Conservation (phyloP, 805 yeast genomes). For the Ogataea glucozyma region DNA sequence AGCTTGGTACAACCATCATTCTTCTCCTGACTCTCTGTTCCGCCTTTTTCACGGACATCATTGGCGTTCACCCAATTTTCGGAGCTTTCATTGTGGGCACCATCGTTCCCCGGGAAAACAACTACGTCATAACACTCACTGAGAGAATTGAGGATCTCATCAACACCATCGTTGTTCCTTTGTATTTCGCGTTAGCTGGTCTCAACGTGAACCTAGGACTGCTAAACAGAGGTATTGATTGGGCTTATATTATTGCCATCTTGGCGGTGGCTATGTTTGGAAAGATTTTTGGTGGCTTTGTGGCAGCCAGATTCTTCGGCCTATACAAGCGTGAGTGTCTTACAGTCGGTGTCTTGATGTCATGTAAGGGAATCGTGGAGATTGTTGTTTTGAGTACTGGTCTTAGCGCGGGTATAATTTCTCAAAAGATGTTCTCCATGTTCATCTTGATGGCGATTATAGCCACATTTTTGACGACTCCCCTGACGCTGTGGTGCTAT, state of each 20-base stretch:
- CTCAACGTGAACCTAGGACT: slow-evolving; percentile 66
- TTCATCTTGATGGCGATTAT: slow-evolving; percentile 80
- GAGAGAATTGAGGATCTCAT: slow-evolving; percentile 79
- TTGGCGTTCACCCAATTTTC: slow-evolving; percentile 84
- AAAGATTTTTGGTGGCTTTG: slow-evolving; percentile 65
- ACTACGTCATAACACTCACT: slow-evolving; percentile 66
- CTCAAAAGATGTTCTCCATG: slow-evolving; percentile 70
- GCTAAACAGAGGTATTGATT: slow-evolving; percentile 63
- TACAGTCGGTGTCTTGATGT: slow-evolving; percentile 79
- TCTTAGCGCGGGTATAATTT: slow-evolving; percentile 65
- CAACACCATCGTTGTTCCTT: slow-evolving; percentile 68
- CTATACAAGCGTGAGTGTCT: slow-evolving; percentile 71
- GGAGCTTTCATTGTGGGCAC: slow-evolving; percentile 82
- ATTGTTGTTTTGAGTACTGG: slow-evolving; percentile 78
- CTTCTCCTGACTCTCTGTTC: slow-evolving; percentile 60
- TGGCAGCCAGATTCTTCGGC: slow-evolving; percentile 63
- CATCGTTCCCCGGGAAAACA: slow-evolving; percentile 74
- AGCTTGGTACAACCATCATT: slow-evolving; percentile 56
- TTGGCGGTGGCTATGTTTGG: slow-evolving; percentile 67
- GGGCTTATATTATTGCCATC: slow-evolving; percentile 76
- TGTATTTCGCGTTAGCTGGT: slow-evolving; percentile 81
- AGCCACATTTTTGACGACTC: slow-evolving; percentile 79
- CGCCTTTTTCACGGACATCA: slow-evolving; percentile 77
- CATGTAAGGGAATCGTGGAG: slow-evolving; percentile 87
- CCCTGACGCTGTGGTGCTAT: slow-evolving; percentile 61